Evolutionary conservation across 495 filamentous ascomycete species (phyloP).

Genomic region (Annulohypoxylon nitens): DNA sequence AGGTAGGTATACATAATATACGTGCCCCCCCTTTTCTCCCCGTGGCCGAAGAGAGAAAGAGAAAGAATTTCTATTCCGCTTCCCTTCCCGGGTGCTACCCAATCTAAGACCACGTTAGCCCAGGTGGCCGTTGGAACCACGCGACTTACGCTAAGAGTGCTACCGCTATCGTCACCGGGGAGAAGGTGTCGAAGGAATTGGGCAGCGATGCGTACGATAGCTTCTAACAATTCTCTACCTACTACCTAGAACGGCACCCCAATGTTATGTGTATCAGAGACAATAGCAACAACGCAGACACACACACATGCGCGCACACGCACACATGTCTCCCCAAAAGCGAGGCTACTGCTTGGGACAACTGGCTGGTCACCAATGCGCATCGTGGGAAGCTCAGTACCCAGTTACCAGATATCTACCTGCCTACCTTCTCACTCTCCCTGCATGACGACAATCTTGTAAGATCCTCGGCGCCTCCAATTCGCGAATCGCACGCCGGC

Average conservation of each 20-base stretch:
- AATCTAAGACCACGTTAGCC: constrained; percentile 43
- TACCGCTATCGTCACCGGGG: constrained; percentile 31
- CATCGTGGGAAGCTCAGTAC: constrained; percentile 15
- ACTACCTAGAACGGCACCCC: background rate
- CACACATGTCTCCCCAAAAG: constrained; percentile 13
- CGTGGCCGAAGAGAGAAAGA: background rate
- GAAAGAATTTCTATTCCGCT: constrained; percentile 16
- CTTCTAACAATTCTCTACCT: constrained; percentile 23
- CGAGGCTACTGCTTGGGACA: constrained; percentile 37
- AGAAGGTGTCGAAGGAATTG: constrained; percentile 33
- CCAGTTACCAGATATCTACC: constrained; percentile 19
- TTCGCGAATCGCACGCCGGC: constrained; percentile 42
- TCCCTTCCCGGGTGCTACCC: constrained; percentile 37
- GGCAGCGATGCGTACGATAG: constrained; percentile 49
- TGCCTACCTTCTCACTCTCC: constrained; percentile 16
- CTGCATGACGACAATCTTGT: constrained; percentile 30
- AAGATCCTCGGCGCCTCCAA: constrained; percentile 26
- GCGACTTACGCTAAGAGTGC: constrained; percentile 30
- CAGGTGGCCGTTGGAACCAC: constrained; percentile 42
- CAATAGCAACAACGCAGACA: background rate
- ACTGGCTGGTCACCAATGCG: constrained; percentile 44
- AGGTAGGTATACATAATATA: constrained; percentile 7
- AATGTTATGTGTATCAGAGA: constrained; percentile 5
- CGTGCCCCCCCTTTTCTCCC: background rate
- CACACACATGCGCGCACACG: background rate